Evolutionary conservation across 371 early-diverging fungal species (phyloP).

Genomic region (Batrachochytrium dendrobatidis): DNA sequence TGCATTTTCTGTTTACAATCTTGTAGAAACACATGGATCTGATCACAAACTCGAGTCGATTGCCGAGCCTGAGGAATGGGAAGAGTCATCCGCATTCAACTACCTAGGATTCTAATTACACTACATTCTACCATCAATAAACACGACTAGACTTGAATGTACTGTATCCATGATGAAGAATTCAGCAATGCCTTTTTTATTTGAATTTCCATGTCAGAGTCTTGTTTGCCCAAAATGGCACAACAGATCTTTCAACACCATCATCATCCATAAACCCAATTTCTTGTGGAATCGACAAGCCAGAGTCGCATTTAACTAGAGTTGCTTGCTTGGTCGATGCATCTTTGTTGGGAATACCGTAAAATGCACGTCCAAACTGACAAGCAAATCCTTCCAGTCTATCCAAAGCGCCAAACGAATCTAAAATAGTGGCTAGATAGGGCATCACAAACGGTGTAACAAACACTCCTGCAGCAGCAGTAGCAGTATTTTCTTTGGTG

Average conservation of each 20-base stretch:
- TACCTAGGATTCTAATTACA: background rate
- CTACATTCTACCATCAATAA: too few species aligned
- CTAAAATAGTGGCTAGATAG: constrained; percentile 82
- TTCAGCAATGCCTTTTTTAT: too few species aligned
- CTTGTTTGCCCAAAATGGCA: constrained; percentile 80
- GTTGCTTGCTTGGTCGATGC: constrained; percentile 25
- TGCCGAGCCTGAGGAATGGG: background rate
- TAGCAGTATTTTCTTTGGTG: constrained; percentile 74
- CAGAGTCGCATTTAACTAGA: background rate
- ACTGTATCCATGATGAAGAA: too few species aligned
- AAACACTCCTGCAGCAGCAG: constrained; percentile 86
- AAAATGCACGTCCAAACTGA: constrained; percentile 77
- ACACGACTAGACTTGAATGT: background rate
- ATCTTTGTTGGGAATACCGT: constrained; percentile 51
- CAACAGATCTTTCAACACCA: constrained; percentile 51
- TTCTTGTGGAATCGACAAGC: constrained; percentile 47
- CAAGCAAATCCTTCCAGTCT: constrained; percentile 73
- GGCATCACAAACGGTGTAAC: constrained; percentile 78
- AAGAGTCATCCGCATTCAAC: background rate
- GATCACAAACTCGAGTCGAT: background rate
- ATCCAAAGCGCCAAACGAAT: constrained; percentile 76
- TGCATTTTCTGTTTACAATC: too few species aligned
- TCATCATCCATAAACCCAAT: constrained; percentile 47
- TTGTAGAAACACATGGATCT: background rate
- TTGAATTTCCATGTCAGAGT: constrained; percentile 8